Evolutionary conservation across 805 yeast genomes (phyloP).

Genomic region (Candida cerambycidarum): DNA sequence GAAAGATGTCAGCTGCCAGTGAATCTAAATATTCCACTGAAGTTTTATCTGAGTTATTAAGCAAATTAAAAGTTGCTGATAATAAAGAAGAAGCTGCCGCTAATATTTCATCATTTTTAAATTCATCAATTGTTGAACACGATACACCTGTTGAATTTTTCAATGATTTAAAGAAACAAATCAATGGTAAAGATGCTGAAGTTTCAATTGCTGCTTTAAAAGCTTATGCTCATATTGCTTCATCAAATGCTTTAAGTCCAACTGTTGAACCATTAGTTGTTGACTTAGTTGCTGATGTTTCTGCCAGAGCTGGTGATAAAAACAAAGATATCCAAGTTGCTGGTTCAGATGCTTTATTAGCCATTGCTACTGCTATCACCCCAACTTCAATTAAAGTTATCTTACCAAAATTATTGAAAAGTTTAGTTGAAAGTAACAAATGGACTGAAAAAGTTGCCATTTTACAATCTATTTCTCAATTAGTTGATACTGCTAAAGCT

Average conservation of each 20-base stretch:
- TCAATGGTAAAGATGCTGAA: slow-evolving; percentile 67
- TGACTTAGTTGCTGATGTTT: slow-evolving; percentile 66
- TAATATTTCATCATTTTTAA: slow-evolving; percentile 88
- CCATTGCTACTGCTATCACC: slow-evolving; percentile 79
- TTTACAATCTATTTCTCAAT: slow-evolving; percentile 76
- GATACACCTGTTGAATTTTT: slow-evolving; percentile 93
- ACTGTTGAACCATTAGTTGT: slow-evolving; percentile 96
- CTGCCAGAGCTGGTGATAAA: slow-evolving; percentile 89
- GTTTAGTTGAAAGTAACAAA: slow-evolving; percentile 75
- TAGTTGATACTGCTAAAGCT: slow-evolving; percentile 91
- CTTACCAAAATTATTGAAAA: slow-evolving; percentile 73
- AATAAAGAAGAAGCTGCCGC: slow-evolving; percentile 82
- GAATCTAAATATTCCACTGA: slow-evolving; percentile 65
- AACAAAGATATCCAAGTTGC: slow-evolving; percentile 67
- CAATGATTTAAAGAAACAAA: slow-evolving; percentile 68
- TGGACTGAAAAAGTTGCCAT: slow-evolving; percentile 98
- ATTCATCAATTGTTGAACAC: slow-evolving; percentile 97
- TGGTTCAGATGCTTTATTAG: slow-evolving; percentile 74
- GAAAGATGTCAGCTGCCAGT: slow-evolving; percentile 49
- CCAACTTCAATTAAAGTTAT: slow-evolving; percentile 91
- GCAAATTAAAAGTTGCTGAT: slow-evolving; percentile 91
- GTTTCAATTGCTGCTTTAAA: slow-evolving; percentile 75
- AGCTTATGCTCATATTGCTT: slow-evolving; percentile 84
- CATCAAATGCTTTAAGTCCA: slow-evolving; percentile 75
- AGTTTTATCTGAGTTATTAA: slow-evolving; percentile 91